Evolutionary conservation across 305 asterid genomes (phyloP).

Genomic region (Plantago coronopus): DNA sequence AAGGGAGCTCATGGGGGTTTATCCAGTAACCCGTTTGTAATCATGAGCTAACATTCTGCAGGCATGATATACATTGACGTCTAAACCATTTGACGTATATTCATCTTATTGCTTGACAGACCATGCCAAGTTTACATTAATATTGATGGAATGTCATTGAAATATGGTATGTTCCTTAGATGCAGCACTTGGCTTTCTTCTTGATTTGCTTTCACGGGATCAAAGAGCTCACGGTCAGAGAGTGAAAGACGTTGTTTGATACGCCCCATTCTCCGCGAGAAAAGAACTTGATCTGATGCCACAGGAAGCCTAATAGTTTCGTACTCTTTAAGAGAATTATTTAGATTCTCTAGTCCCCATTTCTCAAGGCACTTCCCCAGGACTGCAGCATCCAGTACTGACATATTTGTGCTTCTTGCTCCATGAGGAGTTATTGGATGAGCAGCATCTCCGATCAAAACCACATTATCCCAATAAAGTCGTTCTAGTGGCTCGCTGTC

Average conservation of each 20-base stretch:
- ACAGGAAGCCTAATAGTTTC: slow-evolving; percentile 63
- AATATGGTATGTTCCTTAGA: slow-evolving; percentile 68
- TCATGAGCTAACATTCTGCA: too few species aligned
- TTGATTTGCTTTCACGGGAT: slow-evolving; percentile 39
- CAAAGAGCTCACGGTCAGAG: slow-evolving; percentile 33
- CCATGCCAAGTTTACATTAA: slow-evolving; percentile 15
- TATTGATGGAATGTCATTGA: slow-evolving; percentile 44
- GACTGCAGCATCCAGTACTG: slow-evolving; percentile 69
- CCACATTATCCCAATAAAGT: slow-evolving; percentile 63
- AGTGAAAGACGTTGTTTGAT: slow-evolving; percentile 64
- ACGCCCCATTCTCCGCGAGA: slow-evolving; percentile 61
- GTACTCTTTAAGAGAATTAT: slow-evolving; percentile 59
- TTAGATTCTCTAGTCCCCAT: slow-evolving; percentile 45
- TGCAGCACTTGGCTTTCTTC: slow-evolving; percentile 61
- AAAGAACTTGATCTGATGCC: slow-evolving; percentile 52
- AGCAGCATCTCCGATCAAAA: slow-evolving; percentile 82
- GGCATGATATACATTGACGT: too few species aligned
- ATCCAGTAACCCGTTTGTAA: too few species aligned
- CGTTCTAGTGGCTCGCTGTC: slow-evolving; percentile 60
- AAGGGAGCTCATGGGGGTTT: too few species aligned
- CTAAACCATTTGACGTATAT: too few species aligned
- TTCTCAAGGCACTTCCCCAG: slow-evolving; percentile 65
- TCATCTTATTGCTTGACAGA: too few species aligned
- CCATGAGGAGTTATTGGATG: slow-evolving; percentile 89
- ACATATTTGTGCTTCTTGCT: slow-evolving; percentile 86